Percentiles rank a stretch among this genome's conserved stretches.
phyloP scores from a whole-genome alignment of 176 grass and related monocot species.

The Stipa capillata region DNA sequence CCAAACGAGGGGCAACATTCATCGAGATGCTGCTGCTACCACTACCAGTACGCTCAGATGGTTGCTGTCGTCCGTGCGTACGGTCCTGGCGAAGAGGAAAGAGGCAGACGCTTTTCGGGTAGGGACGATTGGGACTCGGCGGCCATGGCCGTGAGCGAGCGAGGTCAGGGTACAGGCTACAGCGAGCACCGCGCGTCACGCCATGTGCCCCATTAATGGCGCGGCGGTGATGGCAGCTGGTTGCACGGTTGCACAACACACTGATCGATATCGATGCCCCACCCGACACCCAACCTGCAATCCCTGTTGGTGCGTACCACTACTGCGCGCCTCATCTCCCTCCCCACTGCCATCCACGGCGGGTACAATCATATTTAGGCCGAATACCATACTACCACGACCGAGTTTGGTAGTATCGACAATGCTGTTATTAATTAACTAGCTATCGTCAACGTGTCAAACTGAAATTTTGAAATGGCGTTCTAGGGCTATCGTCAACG shows the following conservation, averaged over 20 bases:
- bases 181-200: neutral
- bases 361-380: neutral
- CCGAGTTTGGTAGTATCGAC: too few relatives aligned
- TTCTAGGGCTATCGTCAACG: too few relatives aligned
- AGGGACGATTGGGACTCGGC: neutral
- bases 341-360: neutral
- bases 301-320: neutral
- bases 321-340: neutral
- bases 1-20: too few relatives aligned
- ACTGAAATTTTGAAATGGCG: too few relatives aligned
- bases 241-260: neutral
- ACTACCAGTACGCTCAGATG: too few relatives aligned
- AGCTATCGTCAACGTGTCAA: too few relatives aligned
- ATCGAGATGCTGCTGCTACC: too few relatives aligned
- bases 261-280: neutral
- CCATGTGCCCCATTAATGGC: slow-evolving; percentile 49
- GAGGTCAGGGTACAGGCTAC: neutral
- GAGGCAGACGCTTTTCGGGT: neutral
- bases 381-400: too few relatives aligned
- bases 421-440: too few relatives aligned
- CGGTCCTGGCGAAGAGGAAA: neutral
- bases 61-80: neutral
- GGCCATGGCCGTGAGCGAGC: neutral
- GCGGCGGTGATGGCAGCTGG: neutral
- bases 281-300: neutral